These are phyloP conservation scores for Knufia petricola DNA, from an alignment of 2,329 filamentous ascomycete genomes.

Conservation along the genomic window DNA sequence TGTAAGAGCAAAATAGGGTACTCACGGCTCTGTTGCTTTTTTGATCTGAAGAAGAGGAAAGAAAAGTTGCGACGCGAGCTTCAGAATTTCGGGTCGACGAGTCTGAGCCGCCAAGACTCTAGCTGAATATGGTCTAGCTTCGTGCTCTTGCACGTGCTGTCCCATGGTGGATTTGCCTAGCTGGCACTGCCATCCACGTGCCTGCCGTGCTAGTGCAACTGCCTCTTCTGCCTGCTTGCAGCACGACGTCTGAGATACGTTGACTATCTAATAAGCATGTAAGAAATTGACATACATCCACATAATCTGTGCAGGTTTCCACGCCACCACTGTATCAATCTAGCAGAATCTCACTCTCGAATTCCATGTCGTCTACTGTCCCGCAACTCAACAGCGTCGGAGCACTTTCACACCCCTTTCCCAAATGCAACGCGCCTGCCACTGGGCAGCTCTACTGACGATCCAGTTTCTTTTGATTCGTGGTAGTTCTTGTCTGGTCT, in stretches of 20 bases:
- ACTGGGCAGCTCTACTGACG: no score
- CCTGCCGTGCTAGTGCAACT: not conserved
- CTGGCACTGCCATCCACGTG: not conserved
- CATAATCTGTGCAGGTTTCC: not conserved
- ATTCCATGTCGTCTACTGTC: no score
- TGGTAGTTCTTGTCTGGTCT: no score
- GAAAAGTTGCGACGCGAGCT: constrained; percentile 11
- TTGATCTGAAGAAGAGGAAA: constrained; percentile 21
- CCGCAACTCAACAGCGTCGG: no score
- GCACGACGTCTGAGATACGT: not conserved
- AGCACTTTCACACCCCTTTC: no score
- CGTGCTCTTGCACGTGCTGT: no score
- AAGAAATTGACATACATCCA: not conserved
- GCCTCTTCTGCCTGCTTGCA: not conserved
- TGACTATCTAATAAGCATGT: not conserved
- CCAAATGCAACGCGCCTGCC: not conserved
- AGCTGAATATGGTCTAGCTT: not conserved
- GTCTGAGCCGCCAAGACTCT: not conserved
- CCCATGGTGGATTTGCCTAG: not conserved
- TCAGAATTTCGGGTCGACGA: constrained; percentile 1
- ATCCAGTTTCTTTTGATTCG: no score
- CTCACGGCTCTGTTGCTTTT: constrained; percentile 22
- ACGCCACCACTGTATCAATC: not conserved
- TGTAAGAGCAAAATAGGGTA: not conserved
- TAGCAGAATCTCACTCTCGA: no score